Evolutionary conservation across 2,329 filamentous ascomycete species (phyloP).

Genomic region (Ascochyta koolunga): DNA sequence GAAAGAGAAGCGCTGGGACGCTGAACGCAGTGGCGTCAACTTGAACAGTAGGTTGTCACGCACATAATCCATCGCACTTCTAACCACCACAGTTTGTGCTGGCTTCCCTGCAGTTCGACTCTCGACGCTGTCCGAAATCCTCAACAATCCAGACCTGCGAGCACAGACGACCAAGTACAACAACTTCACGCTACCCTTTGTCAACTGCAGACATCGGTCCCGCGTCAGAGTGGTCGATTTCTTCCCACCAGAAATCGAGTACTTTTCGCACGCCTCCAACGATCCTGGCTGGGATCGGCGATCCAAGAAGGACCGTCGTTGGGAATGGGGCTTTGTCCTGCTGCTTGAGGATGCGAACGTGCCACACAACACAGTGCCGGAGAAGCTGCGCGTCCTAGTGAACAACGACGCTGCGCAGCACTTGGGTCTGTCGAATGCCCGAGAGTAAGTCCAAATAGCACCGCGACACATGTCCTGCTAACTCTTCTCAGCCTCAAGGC

Average conservation of each 20-base stretch:
- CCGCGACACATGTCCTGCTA: background rate
- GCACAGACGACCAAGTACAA: conserved; percentile 39
- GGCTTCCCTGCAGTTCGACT: conserved; percentile 39
- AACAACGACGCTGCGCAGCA: conserved; percentile 63
- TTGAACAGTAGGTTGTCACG: conserved; percentile 46
- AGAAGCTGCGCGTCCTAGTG: conserved; percentile 70
- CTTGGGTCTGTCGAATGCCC: conserved; percentile 62
- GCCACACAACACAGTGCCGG: conserved; percentile 30
- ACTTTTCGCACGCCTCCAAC: conserved; percentile 66
- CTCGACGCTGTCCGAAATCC: conserved; percentile 52
- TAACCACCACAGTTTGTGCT: conserved; percentile 5
- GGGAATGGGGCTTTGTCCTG: conserved; percentile 86
- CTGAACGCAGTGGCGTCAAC: conserved; percentile 41
- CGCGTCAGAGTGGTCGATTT: conserved; percentile 83
- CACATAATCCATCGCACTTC: background rate
- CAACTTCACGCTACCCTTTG: conserved; percentile 68
- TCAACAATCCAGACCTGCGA: conserved; percentile 54
- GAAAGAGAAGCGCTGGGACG: conserved; percentile 22
- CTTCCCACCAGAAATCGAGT: conserved; percentile 69
- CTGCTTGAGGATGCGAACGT: conserved; percentile 72
- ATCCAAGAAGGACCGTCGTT: conserved; percentile 58
- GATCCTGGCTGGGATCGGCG: conserved; percentile 38
- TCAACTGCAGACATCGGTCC: conserved; percentile 72
- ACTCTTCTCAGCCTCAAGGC: conserved; percentile 59
- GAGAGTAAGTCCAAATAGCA: conserved; percentile 54